Evolutionary conservation across 345 rosid species (phyloP), one percentile per base, ranked within the genome.

Genomic region (Firmiana major): DNA sequence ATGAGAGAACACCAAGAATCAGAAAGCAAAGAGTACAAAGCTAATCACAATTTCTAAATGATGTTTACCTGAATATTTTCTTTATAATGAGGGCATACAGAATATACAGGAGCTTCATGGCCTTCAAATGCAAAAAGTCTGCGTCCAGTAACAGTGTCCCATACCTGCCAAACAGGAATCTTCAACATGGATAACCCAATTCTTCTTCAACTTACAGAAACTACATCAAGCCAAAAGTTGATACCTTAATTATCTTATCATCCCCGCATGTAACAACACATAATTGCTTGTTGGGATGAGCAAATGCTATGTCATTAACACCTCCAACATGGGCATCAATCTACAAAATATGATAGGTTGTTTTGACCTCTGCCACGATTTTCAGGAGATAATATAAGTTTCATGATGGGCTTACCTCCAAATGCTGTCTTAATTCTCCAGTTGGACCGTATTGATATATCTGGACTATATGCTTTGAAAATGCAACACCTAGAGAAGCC

Each of bases 381-480:
- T 53, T 24, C 31, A n/a, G 22, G 38, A 60, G 65, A 60, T 36
- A 40, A 6, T 36, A 38, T 36, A 9, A 19, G 7, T 9, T 17
- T 48, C 13, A 26, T 66, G 49, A 38, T 31, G 15, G 15, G 55
- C 28, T 60, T 43, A 87, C 94, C 90, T 90, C 92, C 57, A 85
- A 54, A 78, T 81, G 92, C 51, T 87, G 88, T 73, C 86, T 75
- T 57, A 87, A 72, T 62, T 90, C 92, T 36, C 80, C 86, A 64
- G 81, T 80, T 49, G 85, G 84, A 84, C 85, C 82, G 79, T 88
- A 91, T 15, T 87, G 63, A 83, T 87, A 91, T 59, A 90, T 75
- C 68, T 92, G 97, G 80, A 92, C 93, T 60, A 92, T 80, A 85
- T 93, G 87, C 79, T 89, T 93, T 17, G 95, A 89, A 81, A 84